Conservation (phyloP, 805 yeast genomes). For the Nakazawaea sp. region DNA sequence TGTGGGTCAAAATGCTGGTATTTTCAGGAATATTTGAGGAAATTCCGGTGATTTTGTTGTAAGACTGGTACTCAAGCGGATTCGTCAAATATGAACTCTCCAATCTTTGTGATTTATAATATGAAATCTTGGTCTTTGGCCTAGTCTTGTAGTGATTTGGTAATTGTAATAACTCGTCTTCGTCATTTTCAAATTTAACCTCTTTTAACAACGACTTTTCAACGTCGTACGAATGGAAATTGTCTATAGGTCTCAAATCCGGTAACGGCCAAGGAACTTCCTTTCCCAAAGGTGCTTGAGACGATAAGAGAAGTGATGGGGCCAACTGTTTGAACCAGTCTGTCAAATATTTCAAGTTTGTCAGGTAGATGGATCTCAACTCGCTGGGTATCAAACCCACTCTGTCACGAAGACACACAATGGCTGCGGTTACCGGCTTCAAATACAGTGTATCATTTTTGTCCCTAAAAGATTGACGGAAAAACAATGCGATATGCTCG, state of each 20-base stretch:
- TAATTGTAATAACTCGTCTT: conserved; percentile 22
- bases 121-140: conserved; percentile 24
- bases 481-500: conserved; percentile 67
- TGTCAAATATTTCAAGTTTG: conserved; percentile 53
- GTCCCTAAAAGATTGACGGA: conserved; percentile 25
- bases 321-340: conserved; percentile 49
- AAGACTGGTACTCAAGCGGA: conserved; percentile 39
- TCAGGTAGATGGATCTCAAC: conserved; percentile 65
- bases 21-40: conserved; percentile 17
- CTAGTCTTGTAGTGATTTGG: conserved; percentile 18
- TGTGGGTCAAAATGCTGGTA: conserved; percentile 51
- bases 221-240: conserved; percentile 65
- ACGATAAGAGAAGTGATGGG: conserved; percentile 1
- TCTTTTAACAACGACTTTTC: conserved; percentile 72
- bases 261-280: conserved; percentile 69
- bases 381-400: conserved; percentile 82
- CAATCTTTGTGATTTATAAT: conserved; percentile 56
- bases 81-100: conserved; percentile 58
- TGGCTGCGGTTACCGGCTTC: conserved; percentile 69
- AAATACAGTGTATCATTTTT: conserved; percentile 39
- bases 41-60: conserved; percentile 27
- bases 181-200: conserved; percentile 55
- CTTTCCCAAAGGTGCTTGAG: conserved; percentile 16
- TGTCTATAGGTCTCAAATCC: conserved; percentile 55
- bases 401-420: conserved; percentile 73